Percentiles rank a stretch among this genome's conserved stretches.
phyloP scores from a whole-genome alignment of 2,329 filamentous ascomycete genomes.

The Calycina herbarum region DNA sequence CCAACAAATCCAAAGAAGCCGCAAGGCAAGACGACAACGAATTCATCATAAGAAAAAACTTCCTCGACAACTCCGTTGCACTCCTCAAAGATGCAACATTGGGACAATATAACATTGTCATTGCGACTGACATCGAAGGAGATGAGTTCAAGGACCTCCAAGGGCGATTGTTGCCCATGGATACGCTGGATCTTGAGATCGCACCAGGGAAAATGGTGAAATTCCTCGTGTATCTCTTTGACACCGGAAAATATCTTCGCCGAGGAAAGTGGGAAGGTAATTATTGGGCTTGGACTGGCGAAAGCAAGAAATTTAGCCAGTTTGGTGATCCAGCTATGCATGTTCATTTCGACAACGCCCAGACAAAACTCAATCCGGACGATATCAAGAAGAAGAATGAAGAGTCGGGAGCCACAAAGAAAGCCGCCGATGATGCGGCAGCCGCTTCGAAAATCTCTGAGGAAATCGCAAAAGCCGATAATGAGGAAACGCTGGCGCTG shows the following conservation, averaged over 20 bases:
- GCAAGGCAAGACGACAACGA: conserved; percentile 7
- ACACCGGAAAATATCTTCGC: conserved; percentile 4
- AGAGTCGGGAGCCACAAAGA: not conserved
- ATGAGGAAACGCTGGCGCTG: not conserved
- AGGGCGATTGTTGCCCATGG: not conserved
- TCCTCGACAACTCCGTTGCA: conserved; percentile 6
- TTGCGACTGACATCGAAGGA: not conserved
- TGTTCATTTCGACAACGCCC: conserved; percentile 6
- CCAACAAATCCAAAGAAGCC: not conserved
- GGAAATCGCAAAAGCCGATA: not conserved
- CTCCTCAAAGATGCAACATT: not conserved
- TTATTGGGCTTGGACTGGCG: not conserved
- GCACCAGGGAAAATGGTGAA: conserved; percentile 2
- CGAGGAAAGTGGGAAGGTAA: conserved; percentile 1
- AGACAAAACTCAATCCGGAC: conserved; percentile 4
- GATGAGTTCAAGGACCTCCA: not conserved
- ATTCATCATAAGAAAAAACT: conserved; percentile 3
- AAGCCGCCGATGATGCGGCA: not conserved
- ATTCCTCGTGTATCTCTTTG: conserved; percentile 4
- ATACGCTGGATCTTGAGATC: conserved; percentile 1
- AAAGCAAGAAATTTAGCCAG: not conserved
- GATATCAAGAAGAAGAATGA: not conserved
- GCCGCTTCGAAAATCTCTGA: not conserved
- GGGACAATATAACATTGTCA: conserved; percentile 3
- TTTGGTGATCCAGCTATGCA: not conserved